Conservation (phyloP, 179 eudicot species). For the Camellia oleifera region DNA sequence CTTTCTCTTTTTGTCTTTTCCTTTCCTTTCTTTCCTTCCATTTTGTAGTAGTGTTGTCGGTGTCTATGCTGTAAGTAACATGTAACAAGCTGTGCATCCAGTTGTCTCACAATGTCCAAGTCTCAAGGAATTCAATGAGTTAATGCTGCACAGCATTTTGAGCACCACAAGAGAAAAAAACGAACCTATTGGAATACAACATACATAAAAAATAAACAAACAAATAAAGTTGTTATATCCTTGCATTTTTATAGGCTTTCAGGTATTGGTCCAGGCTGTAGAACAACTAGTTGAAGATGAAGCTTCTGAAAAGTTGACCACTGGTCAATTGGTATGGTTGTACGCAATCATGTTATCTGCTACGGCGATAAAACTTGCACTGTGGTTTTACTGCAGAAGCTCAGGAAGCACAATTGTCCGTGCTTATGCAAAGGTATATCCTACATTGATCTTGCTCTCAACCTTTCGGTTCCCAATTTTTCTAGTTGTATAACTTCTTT, state of each 20-base stretch:
- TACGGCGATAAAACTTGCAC: constrained; percentile 60
- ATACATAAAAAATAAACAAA: background rate
- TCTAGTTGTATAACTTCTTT: background rate
- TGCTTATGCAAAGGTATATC: constrained; percentile 82
- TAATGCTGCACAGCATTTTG: no score
- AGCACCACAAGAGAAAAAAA: background rate
- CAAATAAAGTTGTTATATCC: background rate
- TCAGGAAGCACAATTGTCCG: constrained; percentile 82
- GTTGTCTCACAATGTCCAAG: no score
- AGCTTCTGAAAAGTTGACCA: constrained; percentile 47
- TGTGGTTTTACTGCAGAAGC: constrained; percentile 82
- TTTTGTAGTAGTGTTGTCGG: background rate
- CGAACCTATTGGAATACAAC: background rate
- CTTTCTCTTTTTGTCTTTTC: background rate
- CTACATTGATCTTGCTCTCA: background rate
- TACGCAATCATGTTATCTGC: constrained; percentile 76
- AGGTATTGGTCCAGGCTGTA: constrained; percentile 76
- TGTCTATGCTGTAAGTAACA: no score
- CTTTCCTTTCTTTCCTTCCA: background rate
- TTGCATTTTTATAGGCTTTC: constrained; percentile 57
- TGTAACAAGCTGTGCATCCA: no score
- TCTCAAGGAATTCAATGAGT: no score
- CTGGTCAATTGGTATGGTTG: constrained; percentile 63
- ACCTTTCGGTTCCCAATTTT: background rate
- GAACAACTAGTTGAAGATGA: constrained; percentile 53